phyloP scores from a whole-genome alignment of 805 yeast species.

The Ogataea chonburiensis region DNA sequence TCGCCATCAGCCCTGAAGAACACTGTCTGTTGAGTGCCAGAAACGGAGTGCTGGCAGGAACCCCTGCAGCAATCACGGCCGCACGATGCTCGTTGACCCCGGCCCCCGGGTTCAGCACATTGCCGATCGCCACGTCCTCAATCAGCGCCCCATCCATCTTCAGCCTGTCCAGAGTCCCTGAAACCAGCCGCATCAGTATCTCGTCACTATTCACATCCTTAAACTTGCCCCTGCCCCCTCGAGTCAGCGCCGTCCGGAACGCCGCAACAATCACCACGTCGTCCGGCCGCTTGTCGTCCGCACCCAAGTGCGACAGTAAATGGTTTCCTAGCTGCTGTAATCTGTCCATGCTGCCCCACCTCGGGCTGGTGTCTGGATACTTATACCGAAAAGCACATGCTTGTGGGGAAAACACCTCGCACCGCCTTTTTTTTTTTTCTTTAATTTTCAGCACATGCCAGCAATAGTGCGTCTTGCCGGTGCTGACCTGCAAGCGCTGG shows the following conservation, averaged over 20 bases:
- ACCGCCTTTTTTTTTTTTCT: constrained; percentile 4
- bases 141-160: constrained; percentile 53
- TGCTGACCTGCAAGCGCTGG: constrained; percentile 27
- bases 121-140: constrained; percentile 87
- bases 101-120: constrained; percentile 88
- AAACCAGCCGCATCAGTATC: constrained; percentile 62
- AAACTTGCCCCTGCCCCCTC: constrained; percentile 83
- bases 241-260: constrained; percentile 85
- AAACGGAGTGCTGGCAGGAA: constrained; percentile 78
- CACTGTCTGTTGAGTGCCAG: constrained; percentile 90
- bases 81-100: constrained; percentile 96
- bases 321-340: constrained; percentile 36
- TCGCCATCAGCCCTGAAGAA: constrained; percentile 89
- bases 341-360: constrained; percentile 43
- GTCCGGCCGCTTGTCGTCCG: constrained; percentile 57
- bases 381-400: constrained; percentile 11
- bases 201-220: constrained; percentile 83
- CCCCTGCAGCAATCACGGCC: constrained; percentile 86
- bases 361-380: no score
- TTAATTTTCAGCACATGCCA: constrained; percentile 11
- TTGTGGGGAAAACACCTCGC: constrained; percentile 14
- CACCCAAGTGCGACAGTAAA: constrained; percentile 22
- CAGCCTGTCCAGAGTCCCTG: constrained; percentile 54
- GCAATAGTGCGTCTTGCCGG: constrained; percentile 14
- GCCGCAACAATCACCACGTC: constrained; percentile 92